These are phyloP conservation scores for Kazachstania martiniae DNA, from an alignment of 805 yeast species.

Conservation along the genomic window DNA sequence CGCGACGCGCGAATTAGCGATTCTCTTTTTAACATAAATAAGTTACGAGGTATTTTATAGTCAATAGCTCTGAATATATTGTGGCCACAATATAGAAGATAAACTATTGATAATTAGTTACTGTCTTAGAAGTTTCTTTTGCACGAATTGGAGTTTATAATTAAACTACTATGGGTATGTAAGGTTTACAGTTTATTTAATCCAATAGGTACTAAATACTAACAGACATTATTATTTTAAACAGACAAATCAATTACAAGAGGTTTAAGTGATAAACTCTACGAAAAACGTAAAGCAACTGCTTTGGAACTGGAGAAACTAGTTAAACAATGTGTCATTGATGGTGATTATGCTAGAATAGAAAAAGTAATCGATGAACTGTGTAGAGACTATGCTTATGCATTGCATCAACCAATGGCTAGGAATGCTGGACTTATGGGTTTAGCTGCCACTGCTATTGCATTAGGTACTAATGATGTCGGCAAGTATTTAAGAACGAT, in stretches of 20 bases:
- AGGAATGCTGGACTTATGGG: conserved; percentile 95
- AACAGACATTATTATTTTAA: too few species aligned
- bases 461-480: conserved; percentile 74
- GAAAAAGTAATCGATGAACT: conserved; percentile 56
- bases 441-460: conserved; percentile 89
- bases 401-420: conserved; percentile 77
- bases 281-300: conserved; percentile 68
- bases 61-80: neutral
- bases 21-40: too few species aligned
- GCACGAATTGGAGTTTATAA: too few species aligned
- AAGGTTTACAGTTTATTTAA: too few species aligned
- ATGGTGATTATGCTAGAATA: conserved; percentile 29
- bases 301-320: conserved; percentile 70
- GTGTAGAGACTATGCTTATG: conserved; percentile 65
- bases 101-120: too few species aligned
- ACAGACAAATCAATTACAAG: conserved; percentile 53
- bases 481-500: conserved; percentile 76
- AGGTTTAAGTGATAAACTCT: conserved; percentile 62
- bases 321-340: conserved; percentile 47
- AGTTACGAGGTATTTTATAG: neutral
- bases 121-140: too few species aligned
- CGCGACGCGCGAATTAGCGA: too few species aligned
- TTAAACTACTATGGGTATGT: too few species aligned
- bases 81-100: too few species aligned
- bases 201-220: too few species aligned